Conservation (phyloP, 2,329 filamentous ascomycete genomes). For the Apiospora pterosperma region DNA sequence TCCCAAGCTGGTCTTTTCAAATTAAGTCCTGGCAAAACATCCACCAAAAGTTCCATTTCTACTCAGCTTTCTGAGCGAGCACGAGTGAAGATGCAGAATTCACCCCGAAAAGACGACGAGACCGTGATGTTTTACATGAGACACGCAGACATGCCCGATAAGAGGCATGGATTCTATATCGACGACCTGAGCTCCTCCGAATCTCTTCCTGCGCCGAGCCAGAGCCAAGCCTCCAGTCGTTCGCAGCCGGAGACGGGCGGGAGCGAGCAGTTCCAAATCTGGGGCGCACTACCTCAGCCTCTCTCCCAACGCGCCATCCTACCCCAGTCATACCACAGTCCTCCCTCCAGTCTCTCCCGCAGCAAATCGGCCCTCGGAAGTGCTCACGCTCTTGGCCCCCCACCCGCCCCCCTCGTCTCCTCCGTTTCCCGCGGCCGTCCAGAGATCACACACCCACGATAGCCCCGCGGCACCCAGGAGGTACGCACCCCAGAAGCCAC, state of each 20-base stretch:
- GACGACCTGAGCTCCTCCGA: not conserved
- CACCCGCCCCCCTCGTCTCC: rapidly evolving
- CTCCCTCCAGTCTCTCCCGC: not conserved
- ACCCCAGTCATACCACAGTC: not conserved
- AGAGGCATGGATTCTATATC: not conserved
- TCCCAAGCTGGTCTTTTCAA: too few species aligned
- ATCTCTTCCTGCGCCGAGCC: not conserved
- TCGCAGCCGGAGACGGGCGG: too few species aligned
- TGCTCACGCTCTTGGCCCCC: not conserved
- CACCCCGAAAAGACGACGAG: not conserved
- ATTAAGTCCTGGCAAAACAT: too few species aligned
- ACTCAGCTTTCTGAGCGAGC: too few species aligned
- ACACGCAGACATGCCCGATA: not conserved
- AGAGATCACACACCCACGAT: not conserved
- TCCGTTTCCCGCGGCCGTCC: not conserved
- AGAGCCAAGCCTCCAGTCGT: too few species aligned
- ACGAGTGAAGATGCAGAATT: too few species aligned
- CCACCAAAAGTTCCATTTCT: too few species aligned
- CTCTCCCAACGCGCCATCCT: not conserved
- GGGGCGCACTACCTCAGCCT: not conserved
- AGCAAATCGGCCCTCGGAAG: too few species aligned
- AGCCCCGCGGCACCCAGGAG: not conserved
- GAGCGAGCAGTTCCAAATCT: too few species aligned
- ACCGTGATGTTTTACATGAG: not conserved
- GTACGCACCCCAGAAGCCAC: not conserved